Base-by-base conservation (phyloP, 352 stramenopile species). In the Pythium sukuiense region DNA sequence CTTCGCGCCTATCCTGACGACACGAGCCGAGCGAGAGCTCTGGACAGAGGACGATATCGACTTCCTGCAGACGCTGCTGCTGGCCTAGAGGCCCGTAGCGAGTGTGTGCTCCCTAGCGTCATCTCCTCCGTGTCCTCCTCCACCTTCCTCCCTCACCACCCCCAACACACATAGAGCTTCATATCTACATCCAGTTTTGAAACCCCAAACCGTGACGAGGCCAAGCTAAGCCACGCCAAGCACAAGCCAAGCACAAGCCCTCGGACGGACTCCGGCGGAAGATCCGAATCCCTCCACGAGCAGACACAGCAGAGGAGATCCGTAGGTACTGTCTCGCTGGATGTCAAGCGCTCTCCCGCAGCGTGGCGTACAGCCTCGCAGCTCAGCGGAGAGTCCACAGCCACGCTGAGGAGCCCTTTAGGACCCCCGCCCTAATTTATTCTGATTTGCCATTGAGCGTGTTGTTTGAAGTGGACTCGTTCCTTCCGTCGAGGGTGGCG, bases 31-130 rank as follows among this genome's bases (percentile, higher is more conserved):
- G 43, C 79, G 76, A 37, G 79, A 91, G 60, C 73, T 82, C 55
- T 94, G 85, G 85, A 90, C 72, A 48, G 85, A 92, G 61, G 83
- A 90, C 46, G 85, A 94, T 62, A 91, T 94, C 59, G 74, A 90
- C 52, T 89, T 94, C 57, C 69, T 94, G 52, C 83, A 91, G 68
- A 88, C 70, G 30, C 71, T 94, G 69, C 62, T 92, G 41, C 73
- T 94, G 26, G 71, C 77, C 6, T 92, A 80, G 20, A 24, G 20
- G 20, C 20, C 20, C 20, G 20, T 24, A 69, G 55, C 6, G 26
- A 48, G 43, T 48, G 24, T 41, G 13, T 61, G 24, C 55, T 37
- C 52, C 20, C 46, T 37, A 2, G 35, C 55, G 30, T 60, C 37
- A 20, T 45, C 33, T 60, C 29, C 55, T 29, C 20, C 55, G 5